Evolutionary conservation across 768 basidiomycete species (phyloP).

Genomic region (Ramaria sp.): DNA sequence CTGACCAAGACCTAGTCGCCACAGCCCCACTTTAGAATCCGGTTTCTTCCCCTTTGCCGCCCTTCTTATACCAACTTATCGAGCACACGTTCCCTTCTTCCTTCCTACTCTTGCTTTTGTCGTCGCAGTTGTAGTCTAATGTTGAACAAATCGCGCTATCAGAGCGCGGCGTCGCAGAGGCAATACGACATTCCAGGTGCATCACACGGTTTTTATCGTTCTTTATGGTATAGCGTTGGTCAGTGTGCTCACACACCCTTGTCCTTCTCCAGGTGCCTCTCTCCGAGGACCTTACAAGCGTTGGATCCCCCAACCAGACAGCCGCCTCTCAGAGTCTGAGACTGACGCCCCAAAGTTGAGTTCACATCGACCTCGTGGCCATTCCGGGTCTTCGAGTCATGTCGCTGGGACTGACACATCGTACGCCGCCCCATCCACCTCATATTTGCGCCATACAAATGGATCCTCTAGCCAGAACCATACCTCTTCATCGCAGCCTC

Average conservation of each 20-base stretch:
- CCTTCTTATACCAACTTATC: constrained; percentile 1
- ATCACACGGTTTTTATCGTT: constrained; percentile 2
- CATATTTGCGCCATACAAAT: not conserved
- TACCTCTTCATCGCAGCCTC: not conserved
- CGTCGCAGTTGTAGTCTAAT: not conserved
- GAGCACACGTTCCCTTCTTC: not conserved
- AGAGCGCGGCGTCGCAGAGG: not conserved
- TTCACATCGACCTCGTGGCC: not conserved
- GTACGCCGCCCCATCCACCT: not conserved
- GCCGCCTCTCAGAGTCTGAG: constrained; percentile 5
- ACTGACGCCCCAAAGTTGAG: constrained; percentile 1
- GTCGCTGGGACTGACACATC: not conserved
- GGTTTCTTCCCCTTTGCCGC: not conserved
- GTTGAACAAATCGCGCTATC: constrained; percentile 4
- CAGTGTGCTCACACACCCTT: constrained; percentile 3
- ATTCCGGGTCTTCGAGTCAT: not conserved
- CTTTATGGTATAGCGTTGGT: not conserved
- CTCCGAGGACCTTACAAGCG: constrained; percentile 4
- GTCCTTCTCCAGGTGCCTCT: constrained; percentile 2
- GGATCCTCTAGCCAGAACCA: not conserved
- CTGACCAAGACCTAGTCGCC: not conserved
- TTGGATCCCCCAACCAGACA: constrained; percentile 8
- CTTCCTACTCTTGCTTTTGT: not conserved
- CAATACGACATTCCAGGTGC: constrained; percentile 1
- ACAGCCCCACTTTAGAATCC: not conserved